Evolutionary conservation across 352 stramenopile genomes (phyloP).

Genomic region (Aphanomyces euteiches): DNA sequence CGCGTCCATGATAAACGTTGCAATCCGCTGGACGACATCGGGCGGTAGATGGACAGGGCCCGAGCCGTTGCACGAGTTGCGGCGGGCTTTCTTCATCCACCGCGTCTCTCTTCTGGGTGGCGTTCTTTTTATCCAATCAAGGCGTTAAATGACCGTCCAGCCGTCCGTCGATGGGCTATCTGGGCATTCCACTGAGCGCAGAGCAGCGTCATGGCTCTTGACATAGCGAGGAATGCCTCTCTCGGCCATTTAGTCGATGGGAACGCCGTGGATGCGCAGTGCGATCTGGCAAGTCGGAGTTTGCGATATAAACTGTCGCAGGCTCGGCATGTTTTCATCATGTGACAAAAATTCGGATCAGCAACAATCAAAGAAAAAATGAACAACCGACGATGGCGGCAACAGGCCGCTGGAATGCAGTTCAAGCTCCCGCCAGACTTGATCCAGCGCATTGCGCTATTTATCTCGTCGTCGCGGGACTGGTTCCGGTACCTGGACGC

Average conservation of each 20-base stretch:
- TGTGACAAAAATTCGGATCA: too few relatives aligned
- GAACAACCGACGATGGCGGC: too few relatives aligned
- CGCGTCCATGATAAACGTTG: constrained; percentile 1
- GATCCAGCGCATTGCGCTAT: constrained; percentile 7
- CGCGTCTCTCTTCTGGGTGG: background rate
- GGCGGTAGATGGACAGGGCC: background rate
- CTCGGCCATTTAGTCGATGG: background rate
- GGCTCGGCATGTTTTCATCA: too few relatives aligned
- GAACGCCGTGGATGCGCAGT: background rate
- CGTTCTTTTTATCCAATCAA: constrained; percentile 3
- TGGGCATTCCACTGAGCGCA: too few relatives aligned
- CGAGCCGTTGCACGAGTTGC: too few relatives aligned
- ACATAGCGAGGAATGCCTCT: background rate
- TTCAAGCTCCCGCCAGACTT: constrained; percentile 8
- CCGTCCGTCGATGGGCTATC: too few relatives aligned
- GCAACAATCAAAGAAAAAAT: too few relatives aligned
- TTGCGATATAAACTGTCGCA: too few relatives aligned
- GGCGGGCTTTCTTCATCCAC: constrained; percentile 3
- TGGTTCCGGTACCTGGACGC: background rate
- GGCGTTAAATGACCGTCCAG: background rate
- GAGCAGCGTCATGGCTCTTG: background rate
- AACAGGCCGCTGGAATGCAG: background rate
- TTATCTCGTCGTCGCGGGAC: background rate
- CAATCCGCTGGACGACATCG: constrained; percentile 6
- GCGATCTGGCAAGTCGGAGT: too few relatives aligned